Conservation (phyloP, 805 yeast genomes). For the Yamadazyma kitorensis region DNA sequence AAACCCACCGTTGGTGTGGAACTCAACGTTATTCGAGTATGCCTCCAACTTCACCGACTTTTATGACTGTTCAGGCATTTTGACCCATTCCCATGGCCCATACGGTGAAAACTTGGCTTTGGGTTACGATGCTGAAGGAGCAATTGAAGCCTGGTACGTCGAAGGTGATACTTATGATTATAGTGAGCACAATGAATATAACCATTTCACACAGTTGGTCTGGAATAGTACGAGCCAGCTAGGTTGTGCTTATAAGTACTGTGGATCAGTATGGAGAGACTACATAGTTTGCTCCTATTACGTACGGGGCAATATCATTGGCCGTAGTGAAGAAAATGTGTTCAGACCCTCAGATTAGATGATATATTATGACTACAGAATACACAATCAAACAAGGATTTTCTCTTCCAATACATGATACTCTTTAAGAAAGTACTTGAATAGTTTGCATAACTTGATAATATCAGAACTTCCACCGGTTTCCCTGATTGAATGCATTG, state of each 20-base stretch:
- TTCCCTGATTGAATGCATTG: slow-evolving; percentile 94
- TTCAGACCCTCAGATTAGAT: slow-evolving; percentile 14
- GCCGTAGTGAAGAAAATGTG: slow-evolving; percentile 21
- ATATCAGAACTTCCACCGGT: slow-evolving; percentile 83
- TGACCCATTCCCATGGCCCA: slow-evolving; percentile 33
- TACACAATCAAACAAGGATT: slow-evolving; percentile 21
- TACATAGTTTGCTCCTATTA: slow-evolving; percentile 40
- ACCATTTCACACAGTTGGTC: slow-evolving; percentile 39
- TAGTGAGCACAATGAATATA: slow-evolving; percentile 23
- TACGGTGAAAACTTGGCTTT: slow-evolving; percentile 41
- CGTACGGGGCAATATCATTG: slow-evolving; percentile 30
- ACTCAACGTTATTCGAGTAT: slow-evolving; percentile 24
- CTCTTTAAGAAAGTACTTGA: slow-evolving; percentile 55
- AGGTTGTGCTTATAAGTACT: slow-evolving; percentile 35
- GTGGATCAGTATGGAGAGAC: slow-evolving; percentile 30
- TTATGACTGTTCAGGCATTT: slow-evolving; percentile 34
- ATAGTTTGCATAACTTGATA: slow-evolving; percentile 57
- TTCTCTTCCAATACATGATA: slow-evolving; percentile 27
- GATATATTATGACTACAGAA: background rate
- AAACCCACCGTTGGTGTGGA: slow-evolving; percentile 30
- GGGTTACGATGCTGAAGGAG: slow-evolving; percentile 32
- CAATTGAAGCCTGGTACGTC: slow-evolving; percentile 40
- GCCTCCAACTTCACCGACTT: slow-evolving; percentile 30
- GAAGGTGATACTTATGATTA: slow-evolving; percentile 32
- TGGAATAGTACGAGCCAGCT: slow-evolving; percentile 32